phyloP scores from a whole-genome alignment of 257 asterid genomes.

The Nicotiana otophora region DNA sequence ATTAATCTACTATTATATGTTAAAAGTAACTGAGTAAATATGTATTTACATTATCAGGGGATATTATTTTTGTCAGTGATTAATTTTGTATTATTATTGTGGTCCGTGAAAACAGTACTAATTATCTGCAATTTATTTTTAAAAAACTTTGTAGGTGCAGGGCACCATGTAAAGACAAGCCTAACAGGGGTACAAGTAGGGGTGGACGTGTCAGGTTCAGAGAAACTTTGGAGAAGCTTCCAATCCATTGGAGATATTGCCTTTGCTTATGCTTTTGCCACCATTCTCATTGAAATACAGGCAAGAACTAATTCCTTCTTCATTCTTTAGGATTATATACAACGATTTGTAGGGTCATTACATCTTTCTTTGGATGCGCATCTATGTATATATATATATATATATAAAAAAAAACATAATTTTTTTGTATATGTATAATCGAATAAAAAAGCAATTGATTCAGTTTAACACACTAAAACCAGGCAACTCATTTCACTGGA shows the following conservation, averaged over 20 bases:
- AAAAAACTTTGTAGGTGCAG: neutral
- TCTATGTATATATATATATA: too few relatives aligned
- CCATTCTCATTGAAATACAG: conserved; percentile 48
- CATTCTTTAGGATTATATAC: neutral
- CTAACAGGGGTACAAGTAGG: conserved; percentile 13
- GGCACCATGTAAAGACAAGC: conserved; percentile 8
- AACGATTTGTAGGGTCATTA: neutral
- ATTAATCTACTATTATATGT: neutral
- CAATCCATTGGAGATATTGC: conserved; percentile 59
- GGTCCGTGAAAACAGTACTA: neutral
- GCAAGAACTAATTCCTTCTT: conserved; percentile 4
- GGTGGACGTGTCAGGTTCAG: conserved; percentile 12
- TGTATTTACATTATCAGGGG: too few relatives aligned
- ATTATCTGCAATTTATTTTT: neutral
- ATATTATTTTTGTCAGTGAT: neutral
- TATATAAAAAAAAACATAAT: too few relatives aligned
- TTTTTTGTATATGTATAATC: too few relatives aligned
- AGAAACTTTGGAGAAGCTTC: conserved; percentile 23
- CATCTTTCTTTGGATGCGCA: too few relatives aligned
- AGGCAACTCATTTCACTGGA: too few relatives aligned
- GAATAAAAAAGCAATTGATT: too few relatives aligned
- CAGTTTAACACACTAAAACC: too few relatives aligned
- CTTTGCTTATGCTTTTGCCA: conserved; percentile 45
- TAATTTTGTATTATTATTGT: neutral
- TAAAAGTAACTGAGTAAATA: neutral